Evolutionary conservation across 2,329 filamentous ascomycete species (phyloP).

Genomic region (Phyllosticta paracitricarpa): DNA sequence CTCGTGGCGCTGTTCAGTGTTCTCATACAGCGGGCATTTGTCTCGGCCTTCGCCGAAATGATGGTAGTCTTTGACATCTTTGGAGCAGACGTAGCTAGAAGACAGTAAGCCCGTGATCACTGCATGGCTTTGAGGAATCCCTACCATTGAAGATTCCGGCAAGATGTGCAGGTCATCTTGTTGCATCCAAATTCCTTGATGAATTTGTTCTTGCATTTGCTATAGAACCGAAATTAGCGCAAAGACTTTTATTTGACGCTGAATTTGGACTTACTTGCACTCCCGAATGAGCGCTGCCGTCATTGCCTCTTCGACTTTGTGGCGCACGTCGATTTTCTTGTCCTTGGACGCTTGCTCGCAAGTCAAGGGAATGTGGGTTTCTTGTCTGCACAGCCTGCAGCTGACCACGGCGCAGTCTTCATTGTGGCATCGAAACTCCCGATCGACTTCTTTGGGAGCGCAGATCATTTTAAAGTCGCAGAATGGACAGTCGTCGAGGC

Average conservation of each 20-base stretch:
- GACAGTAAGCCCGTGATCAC: slow-evolving; percentile 26
- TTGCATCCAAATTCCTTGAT: slow-evolving; percentile 75
- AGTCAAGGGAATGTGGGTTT: slow-evolving; percentile 61
- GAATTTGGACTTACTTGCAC: slow-evolving; percentile 45
- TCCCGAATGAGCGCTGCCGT: slow-evolving; percentile 65
- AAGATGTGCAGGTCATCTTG: slow-evolving; percentile 66
- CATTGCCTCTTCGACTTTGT: slow-evolving; percentile 74
- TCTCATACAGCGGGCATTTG: slow-evolving; percentile 61
- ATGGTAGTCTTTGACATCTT: slow-evolving; percentile 50
- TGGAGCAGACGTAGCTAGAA: slow-evolving; percentile 60
- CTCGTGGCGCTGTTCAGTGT: slow-evolving; percentile 48
- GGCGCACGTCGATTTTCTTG: slow-evolving; percentile 50
- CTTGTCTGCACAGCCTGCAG: slow-evolving; percentile 50
- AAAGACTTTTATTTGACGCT: too few relatives aligned
- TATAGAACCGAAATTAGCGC: slow-evolving; percentile 14
- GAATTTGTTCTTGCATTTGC: slow-evolving; percentile 58
- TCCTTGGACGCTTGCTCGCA: slow-evolving; percentile 58
- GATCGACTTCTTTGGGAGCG: slow-evolving; percentile 55
- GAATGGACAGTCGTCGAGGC: slow-evolving; percentile 68
- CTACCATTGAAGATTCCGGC: slow-evolving; percentile 45
- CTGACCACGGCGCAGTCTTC: slow-evolving; percentile 49
- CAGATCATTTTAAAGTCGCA: slow-evolving; percentile 72
- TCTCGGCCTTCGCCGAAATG: slow-evolving; percentile 54
- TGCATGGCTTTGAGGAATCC: slow-evolving; percentile 12
- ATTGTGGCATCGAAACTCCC: slow-evolving; percentile 63